Evolutionary conservation across 176 grass and related monocot species (phyloP).

Genomic region (Pontederia paniculata): DNA sequence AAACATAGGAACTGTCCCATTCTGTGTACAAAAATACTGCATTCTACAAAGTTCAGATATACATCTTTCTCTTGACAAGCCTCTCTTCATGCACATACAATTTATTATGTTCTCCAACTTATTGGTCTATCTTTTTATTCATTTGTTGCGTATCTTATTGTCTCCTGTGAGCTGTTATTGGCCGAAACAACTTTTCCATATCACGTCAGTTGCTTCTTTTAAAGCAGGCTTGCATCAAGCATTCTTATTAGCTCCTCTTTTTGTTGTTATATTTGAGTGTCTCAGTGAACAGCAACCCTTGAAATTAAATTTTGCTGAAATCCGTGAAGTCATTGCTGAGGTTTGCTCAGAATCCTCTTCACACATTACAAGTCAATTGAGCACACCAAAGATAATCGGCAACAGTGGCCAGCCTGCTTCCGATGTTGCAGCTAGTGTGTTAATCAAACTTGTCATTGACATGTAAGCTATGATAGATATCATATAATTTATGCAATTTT

Average conservation of each 20-base stretch:
- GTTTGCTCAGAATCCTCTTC: constrained; percentile 69
- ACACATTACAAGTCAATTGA: constrained; percentile 40
- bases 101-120: too few relatives aligned
- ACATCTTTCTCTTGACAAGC: too few relatives aligned
- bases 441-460: constrained; percentile 97
- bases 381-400: constrained; percentile 45
- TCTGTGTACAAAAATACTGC: too few relatives aligned
- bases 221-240: constrained; percentile 2
- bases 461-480: constrained; percentile 55
- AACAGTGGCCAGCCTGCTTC: constrained; percentile 65
- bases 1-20: too few relatives aligned
- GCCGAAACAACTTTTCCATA: too few relatives aligned
- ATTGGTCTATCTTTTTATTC: too few relatives aligned
- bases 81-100: too few relatives aligned
- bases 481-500: constrained; percentile 14
- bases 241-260: constrained; percentile 17
- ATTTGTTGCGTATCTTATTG: too few relatives aligned
- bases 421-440: constrained; percentile 91
- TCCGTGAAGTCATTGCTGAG: constrained; percentile 93
- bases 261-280: constrained; percentile 20
- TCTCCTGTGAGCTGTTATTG: too few relatives aligned
- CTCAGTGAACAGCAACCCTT: constrained; percentile 97
- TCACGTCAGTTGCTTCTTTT: neutral
- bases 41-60: too few relatives aligned
- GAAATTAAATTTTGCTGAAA: constrained; percentile 81